Conservation (phyloP, 2,329 filamentous ascomycete species). For the Exophiala oligosperma region DNA sequence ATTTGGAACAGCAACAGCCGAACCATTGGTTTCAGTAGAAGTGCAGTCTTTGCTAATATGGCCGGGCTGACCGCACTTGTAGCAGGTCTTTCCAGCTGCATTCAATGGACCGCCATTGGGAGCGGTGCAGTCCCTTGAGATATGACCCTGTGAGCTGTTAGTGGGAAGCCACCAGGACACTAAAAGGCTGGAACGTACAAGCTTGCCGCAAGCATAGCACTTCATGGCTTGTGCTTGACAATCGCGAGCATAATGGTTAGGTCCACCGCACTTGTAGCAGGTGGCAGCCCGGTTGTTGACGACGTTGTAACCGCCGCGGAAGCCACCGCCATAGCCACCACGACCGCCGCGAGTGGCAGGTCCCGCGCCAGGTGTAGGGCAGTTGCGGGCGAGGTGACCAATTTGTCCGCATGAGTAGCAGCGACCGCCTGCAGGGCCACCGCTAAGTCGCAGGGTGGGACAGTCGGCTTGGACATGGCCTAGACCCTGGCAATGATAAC, state of each 20-base stretch:
- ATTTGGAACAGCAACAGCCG: constrained; percentile 20
- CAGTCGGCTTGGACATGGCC: constrained; percentile 99
- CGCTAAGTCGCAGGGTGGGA: constrained; percentile 90
- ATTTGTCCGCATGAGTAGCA: constrained; percentile 97
- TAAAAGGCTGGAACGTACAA: constrained; percentile 42
- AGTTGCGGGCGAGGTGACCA: constrained; percentile 89
- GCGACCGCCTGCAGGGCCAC: constrained; percentile 73
- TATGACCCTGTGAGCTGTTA: constrained; percentile 62
- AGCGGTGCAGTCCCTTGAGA: constrained; percentile 91
- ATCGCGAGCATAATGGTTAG: constrained; percentile 97
- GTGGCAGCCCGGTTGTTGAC: constrained; percentile 55
- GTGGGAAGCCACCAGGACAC: background rate
- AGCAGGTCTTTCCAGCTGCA: constrained; percentile 97
- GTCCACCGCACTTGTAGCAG: constrained; percentile 73
- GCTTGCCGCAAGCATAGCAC: constrained; percentile 95
- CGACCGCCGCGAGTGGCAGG: constrained; percentile 69
- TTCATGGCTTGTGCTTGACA: constrained; percentile 99
- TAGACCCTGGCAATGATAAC: constrained; percentile 98
- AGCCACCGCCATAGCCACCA: constrained; percentile 56
- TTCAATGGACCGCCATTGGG: constrained; percentile 95
- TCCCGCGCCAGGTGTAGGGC: constrained; percentile 70
- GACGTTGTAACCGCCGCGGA: constrained; percentile 71
- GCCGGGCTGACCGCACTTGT: constrained; percentile 91
- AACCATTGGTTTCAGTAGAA: constrained; percentile 61
- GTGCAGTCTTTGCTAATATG: constrained; percentile 97